Evolutionary conservation across 192 early-diverging fungal genomes (phyloP), one percentile per base, ranked within the genome.

Genomic region (Gamsiella multidivaricata): DNA sequence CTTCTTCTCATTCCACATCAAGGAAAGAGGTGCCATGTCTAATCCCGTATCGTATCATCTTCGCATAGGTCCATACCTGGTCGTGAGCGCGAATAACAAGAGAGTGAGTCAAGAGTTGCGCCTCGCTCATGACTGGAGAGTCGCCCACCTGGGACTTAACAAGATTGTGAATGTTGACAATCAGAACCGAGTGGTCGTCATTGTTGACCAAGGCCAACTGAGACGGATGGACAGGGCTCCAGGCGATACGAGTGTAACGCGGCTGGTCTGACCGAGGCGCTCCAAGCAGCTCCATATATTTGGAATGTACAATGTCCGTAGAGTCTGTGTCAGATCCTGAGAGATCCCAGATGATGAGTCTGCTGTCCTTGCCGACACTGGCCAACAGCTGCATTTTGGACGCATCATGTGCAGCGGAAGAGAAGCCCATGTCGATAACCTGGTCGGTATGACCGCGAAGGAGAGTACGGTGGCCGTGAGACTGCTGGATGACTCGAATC

Each of bases 151-250:
- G 65, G 5, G 72, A 74, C 10, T 65, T 23, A 20, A 66, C 74
- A 10, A 57, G 37, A 8, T 63, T 69, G 37, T 80, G 58, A 26
- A 78, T 62, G 32, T 78, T 36, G 32, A 78, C 62, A 31, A 84
- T 54, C 3, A 82, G 5, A 18, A 73, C 61, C n/a, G 81, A 67
- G 36, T 84, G 70, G 31, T 83, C 79, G 36, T 73, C 72, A 28
- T 82, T 73, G 37, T 72, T 80, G 45, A 79, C 83, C 23, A 84
- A 36, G 0, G 83, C 83, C 54, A 84, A 43, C 5, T 80, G 39
- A 9, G 70, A 75, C 20, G 69, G 61, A 12, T 82, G 55, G 5
- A 63, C 45, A 33, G 83, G 76, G 45, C 65, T 81, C 83, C 83
- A 84, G 10, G 72, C 62, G 29, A 79, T 78, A 23, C 74, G 69